Percentiles rank a stretch among this genome's conserved stretches.
These are phyloP conservation scores for Ganoderma sinense DNA, from an alignment of 1,284 basidiomycete species.

Conservation along the genomic window DNA sequence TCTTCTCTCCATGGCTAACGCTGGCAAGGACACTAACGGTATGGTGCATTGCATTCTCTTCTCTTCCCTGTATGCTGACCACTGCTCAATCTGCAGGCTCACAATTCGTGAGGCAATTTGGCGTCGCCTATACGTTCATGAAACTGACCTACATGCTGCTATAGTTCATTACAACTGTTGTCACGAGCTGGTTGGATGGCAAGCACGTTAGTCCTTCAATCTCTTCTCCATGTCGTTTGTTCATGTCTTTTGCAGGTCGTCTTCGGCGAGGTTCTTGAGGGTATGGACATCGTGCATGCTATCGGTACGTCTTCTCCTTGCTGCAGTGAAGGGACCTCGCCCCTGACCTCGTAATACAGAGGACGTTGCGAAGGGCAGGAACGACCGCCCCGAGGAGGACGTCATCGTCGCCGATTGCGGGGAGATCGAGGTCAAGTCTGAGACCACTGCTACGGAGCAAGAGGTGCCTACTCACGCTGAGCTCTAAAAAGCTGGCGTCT, in stretches of 20 bases:
- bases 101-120: conserved; percentile 71
- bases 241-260: conserved; percentile 67
- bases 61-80: conserved; percentile 20
- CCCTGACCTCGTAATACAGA: conserved; percentile 56
- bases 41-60: conserved; percentile 22
- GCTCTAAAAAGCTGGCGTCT: conserved; percentile 70
- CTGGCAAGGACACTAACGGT: conserved; percentile 89
- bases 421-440: conserved; percentile 76
- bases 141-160: conserved; percentile 10
- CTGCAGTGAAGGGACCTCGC: background rate
- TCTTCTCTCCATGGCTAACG: conserved; percentile 93
- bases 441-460: conserved; percentile 62
- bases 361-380: conserved; percentile 68
- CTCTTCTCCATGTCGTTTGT: background rate
- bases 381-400: conserved; percentile 77
- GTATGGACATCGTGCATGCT: conserved; percentile 82
- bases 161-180: conserved; percentile 85
- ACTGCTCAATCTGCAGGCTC: conserved; percentile 59
- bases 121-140: background rate
- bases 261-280: conserved; percentile 90
- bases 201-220: conserved; percentile 63
- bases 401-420: conserved; percentile 84
- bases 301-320: conserved; percentile 66
- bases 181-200: conserved; percentile 81
- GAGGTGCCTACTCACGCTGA: conserved; percentile 93